Conservation (phyloP, 257 asterid genomes). For the Voacanga thouarsii region DNA sequence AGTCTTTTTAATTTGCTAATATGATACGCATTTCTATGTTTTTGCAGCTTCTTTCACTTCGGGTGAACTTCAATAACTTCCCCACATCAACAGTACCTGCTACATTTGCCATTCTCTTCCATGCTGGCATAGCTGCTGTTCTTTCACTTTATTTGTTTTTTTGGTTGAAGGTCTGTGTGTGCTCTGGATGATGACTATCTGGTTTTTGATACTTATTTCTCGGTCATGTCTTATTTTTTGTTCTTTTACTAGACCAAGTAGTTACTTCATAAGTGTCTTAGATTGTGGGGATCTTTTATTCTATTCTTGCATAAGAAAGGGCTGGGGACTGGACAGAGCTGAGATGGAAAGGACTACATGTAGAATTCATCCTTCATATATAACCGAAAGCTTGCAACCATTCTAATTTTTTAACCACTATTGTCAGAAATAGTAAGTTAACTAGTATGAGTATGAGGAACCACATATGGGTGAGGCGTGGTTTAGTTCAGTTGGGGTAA, state of each 20-base stretch:
- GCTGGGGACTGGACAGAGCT: too few species aligned
- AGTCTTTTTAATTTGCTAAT: not conserved
- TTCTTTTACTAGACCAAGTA: not conserved
- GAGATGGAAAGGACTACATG: not conserved
- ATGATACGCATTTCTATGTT: not conserved
- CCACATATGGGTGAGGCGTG: not conserved
- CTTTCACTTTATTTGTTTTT: slow-evolving; percentile 68
- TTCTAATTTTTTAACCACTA: not conserved
- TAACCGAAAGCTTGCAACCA: too few species aligned
- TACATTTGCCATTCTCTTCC: slow-evolving; percentile 71
- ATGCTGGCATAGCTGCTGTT: slow-evolving; percentile 80
- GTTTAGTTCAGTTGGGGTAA: not conserved
- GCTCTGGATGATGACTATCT: not conserved
- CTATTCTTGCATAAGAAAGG: not conserved
- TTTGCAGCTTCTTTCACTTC: slow-evolving; percentile 63
- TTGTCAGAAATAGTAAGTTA: not conserved
- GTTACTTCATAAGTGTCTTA: not conserved
- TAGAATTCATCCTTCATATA: not conserved
- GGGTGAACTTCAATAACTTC: slow-evolving; percentile 77
- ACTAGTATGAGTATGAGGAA: too few species aligned
- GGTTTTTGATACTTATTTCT: not conserved
- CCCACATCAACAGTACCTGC: slow-evolving; percentile 67
- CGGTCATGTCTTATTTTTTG: not conserved
- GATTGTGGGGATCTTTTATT: not conserved
- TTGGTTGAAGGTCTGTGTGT: slow-evolving; percentile 80